A percentile compares a stretch with the other conserved stretches of the same genome.
Conservation (phyloP, 129 eudicot genomes). For the Artemisia tridentata region DNA sequence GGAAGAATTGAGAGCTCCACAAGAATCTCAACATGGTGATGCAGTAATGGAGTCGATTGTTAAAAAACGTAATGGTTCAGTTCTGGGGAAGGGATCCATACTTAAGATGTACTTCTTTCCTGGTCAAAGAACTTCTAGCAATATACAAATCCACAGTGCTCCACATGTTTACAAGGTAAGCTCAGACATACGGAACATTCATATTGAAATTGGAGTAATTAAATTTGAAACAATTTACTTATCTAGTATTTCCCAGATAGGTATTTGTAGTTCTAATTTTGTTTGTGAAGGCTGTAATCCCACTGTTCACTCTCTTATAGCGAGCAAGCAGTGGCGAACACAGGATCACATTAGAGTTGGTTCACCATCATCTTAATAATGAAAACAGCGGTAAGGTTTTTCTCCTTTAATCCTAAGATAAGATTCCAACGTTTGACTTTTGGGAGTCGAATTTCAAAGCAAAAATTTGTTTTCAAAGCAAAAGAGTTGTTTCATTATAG, state of each 20-base stretch:
- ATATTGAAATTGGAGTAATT: constrained; percentile 5
- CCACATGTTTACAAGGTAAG: constrained; percentile 94
- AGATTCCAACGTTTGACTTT: constrained; percentile 8
- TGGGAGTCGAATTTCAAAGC: constrained; percentile 2
- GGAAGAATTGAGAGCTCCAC: constrained; percentile 91
- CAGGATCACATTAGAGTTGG: constrained; percentile 10
- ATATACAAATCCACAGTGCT: constrained; percentile 90
- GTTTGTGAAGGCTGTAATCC: constrained; percentile 24
- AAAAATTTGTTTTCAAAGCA: neutral
- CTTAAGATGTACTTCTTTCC: constrained; percentile 98
- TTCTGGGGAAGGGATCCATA: constrained; percentile 91
- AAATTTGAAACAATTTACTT: constrained; percentile 18
- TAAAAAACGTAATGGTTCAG: constrained; percentile 93
- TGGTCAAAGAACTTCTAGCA: constrained; percentile 95
- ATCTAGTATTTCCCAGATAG: constrained; percentile 20
- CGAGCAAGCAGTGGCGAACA: constrained; percentile 34
- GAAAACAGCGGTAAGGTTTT: constrained; percentile 16
- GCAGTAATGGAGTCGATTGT: constrained; percentile 98
- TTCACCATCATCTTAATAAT: constrained; percentile 26
- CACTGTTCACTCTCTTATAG: constrained; percentile 36
- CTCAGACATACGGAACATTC: constrained; percentile 8
- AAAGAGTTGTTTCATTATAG: neutral
- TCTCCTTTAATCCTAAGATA: constrained; percentile 15
- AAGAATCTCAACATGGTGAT: constrained; percentile 95
- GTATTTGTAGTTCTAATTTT: constrained; percentile 17